Conservation (phyloP, 768 basidiomycete genomes). For the Naganishia onofrii region DNA sequence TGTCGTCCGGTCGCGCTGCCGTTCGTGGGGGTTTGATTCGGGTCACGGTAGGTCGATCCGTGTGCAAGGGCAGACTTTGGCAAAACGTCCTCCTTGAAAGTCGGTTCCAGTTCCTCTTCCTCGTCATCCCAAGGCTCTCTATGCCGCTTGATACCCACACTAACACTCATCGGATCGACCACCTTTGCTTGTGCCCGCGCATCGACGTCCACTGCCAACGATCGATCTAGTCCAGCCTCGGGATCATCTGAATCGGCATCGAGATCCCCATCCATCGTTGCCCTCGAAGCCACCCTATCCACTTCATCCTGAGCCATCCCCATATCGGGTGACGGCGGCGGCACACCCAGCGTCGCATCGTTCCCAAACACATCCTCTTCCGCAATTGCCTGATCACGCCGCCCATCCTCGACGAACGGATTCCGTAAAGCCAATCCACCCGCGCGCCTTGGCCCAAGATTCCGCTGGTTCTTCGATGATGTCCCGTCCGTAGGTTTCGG, state of each 20-base stretch:
- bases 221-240: conserved; percentile 1
- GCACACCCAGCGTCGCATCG: neutral
- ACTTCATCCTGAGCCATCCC: conserved; percentile 9
- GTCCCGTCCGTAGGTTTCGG: neutral
- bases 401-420: conserved; percentile 10
- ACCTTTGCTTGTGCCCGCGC: neutral
- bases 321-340: neutral
- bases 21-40: neutral
- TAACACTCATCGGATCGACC: conserved; percentile 1
- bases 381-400: neutral
- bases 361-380: conserved; percentile 9
- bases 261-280: conserved; percentile 18
- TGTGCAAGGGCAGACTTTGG: neutral
- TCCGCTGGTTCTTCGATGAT: neutral
- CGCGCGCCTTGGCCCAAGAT: conserved; percentile 8
- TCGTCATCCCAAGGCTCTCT: conserved; percentile 14
- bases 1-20: neutral
- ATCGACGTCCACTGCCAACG: neutral
- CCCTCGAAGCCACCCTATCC: conserved; percentile 19
- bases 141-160: conserved; percentile 5
- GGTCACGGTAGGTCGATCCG: neutral
- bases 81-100: conserved; percentile 11
- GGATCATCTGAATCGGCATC: conserved; percentile 10
- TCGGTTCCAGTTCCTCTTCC: conserved; percentile 33
- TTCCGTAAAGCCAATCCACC: conserved; percentile 9